Conservation (phyloP, 2,329 filamentous ascomycete genomes). For the Blumeriella jaapii region DNA sequence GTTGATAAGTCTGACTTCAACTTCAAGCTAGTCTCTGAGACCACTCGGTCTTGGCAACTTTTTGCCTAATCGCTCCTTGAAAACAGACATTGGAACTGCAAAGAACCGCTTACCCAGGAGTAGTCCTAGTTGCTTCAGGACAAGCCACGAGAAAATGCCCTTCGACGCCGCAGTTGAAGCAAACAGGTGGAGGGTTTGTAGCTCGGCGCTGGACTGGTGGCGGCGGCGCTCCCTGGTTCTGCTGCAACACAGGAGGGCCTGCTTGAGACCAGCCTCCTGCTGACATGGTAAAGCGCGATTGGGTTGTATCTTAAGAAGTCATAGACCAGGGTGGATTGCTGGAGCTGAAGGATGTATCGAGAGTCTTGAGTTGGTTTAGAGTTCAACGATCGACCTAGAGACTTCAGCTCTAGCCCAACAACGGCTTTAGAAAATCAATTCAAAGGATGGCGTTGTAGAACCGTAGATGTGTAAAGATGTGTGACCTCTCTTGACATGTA, state of each 20-base stretch:
- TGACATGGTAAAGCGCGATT: conserved; percentile 14
- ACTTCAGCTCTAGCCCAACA: background rate
- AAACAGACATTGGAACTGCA: too few species aligned
- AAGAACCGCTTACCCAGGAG: conserved; percentile 37
- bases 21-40: too few species aligned
- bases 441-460: background rate
- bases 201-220: conserved; percentile 7
- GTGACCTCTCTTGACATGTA: background rate
- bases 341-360: background rate
- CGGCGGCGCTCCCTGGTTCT: conserved; percentile 8
- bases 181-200: conserved; percentile 29
- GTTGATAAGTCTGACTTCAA: background rate
- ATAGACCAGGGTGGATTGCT: conserved; percentile 5
- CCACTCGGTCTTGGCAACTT: too few species aligned
- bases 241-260: conserved; percentile 11
- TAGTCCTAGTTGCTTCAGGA: conserved; percentile 37
- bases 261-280: conserved; percentile 17
- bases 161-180: conserved; percentile 41
- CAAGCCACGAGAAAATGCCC: conserved; percentile 44
- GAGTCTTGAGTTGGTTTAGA: background rate
- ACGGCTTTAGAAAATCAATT: background rate
- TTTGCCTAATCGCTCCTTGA: too few species aligned
- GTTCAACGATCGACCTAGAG: background rate
- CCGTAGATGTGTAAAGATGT: background rate
- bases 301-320: conserved; percentile 7